Base-by-base conservation (phyloP, 2,329 filamentous ascomycete species). In the Sphaerostilbella broomeana region DNA sequence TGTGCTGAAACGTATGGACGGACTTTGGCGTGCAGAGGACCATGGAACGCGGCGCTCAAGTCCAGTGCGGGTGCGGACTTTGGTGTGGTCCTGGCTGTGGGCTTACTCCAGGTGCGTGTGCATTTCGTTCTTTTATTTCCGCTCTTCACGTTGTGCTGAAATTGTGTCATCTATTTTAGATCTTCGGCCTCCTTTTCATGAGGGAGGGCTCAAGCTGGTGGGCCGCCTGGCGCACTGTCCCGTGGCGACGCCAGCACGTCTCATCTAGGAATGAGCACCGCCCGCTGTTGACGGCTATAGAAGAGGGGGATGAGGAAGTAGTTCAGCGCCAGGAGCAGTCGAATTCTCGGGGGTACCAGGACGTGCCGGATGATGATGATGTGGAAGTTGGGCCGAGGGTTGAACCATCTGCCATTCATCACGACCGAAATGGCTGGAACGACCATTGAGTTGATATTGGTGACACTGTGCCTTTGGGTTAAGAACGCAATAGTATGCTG, bases 1-100 rank as follows among this genome's bases (percentile, higher is more conserved):
- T 82, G 79, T 51, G 48, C 60, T 4, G 54, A 63, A 31, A 57
- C 65, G 4, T 77, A 68, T 47, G 63, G 64, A 0, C 63, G 75
- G 20, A 56, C 52, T 0, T 51, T 41, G 11, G 56, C 70, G 0
- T 86, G 81, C 40, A 53, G 69, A 8, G 66, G 42, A 1, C 65
- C 68, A 0, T 85, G 80, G 81, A 69, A 64, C n/a, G 59, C 55
- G 18, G 65, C 71, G 29, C 66, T 81, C 56, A 68, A 71, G 53
- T 63, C 60, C 5, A 68, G 69, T 19, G 70, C 76, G 0, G 72
- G 73, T 0, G 51, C 79, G 15, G 64, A 79, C 26, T 65, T 84
- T 34, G 65, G 61, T 0, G 68, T 81, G 18, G 70, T 72, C 1
- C 29, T 77, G 0, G 56, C 62, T 0, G 69, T 77, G 5, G 76